phyloP scores from a whole-genome alignment of 1,284 basidiomycete genomes.

The Irpex rosettiformis region DNA sequence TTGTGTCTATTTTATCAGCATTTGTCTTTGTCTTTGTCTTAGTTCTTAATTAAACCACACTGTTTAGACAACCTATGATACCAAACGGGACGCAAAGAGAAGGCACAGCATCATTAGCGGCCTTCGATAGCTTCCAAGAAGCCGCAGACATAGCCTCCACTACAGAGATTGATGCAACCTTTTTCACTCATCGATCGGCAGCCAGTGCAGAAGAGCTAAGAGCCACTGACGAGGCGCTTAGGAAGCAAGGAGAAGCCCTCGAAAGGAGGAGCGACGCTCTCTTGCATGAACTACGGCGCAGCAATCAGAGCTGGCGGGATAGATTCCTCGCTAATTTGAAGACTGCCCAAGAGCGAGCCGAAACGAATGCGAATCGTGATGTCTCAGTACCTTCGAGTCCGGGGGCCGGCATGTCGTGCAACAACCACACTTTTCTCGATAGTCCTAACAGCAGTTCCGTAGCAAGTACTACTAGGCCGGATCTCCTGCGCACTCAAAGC shows the following conservation, averaged over 20 bases:
- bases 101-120: not conserved
- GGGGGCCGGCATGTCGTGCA: not conserved
- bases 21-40: not conserved
- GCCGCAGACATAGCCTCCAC: not conserved
- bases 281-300: not conserved
- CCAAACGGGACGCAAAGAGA: not conserved
- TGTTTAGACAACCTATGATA: not conserved
- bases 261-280: not conserved
- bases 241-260: not conserved
- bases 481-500: not conserved
- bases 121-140: not conserved
- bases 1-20: not conserved
- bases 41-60: not conserved
- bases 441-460: not conserved
- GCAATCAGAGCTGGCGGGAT: constrained; percentile 1
- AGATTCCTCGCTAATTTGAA: not conserved
- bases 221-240: not conserved
- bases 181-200: not conserved
- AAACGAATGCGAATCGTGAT: not conserved
- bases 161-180: no score
- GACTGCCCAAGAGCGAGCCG: not conserved
- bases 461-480: not conserved
- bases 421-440: not conserved
- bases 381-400: not conserved
- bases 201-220: not conserved